These are phyloP conservation scores for Sugiyamaella boreocaroliniensis DNA, from an alignment of 805 yeast genomes.

Conservation along the genomic window DNA sequence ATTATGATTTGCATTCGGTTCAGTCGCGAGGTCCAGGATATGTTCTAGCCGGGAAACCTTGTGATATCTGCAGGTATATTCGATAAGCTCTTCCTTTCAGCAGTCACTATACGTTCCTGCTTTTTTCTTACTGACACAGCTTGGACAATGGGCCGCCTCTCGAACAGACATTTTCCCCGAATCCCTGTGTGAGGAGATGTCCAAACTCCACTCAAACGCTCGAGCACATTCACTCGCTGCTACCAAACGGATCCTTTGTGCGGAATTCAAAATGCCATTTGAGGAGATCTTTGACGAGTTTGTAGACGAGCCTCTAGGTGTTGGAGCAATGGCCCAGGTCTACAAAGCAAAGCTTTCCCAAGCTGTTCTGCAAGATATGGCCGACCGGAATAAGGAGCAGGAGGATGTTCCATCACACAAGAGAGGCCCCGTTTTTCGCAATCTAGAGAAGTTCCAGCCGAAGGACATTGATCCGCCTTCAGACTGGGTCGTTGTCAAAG, in stretches of 20 bases:
- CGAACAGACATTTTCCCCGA: conserved; percentile 86
- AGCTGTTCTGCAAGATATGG: conserved; percentile 6
- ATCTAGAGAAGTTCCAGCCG: conserved; percentile 3
- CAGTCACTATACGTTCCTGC: conserved; percentile 21
- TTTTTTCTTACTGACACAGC: conserved; percentile 41
- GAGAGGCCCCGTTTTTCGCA: background rate
- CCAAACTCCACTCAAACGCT: conserved; percentile 76
- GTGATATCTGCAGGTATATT: background rate
- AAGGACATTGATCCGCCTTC: conserved; percentile 8
- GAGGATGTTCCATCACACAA: background rate
- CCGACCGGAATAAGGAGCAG: conserved; percentile 23
- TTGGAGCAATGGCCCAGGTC: conserved; percentile 99
- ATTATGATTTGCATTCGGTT: background rate
- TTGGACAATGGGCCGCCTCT: conserved; percentile 99
- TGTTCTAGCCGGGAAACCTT: background rate
- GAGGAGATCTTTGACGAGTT: conserved; percentile 80
- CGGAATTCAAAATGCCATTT: conserved; percentile 53
- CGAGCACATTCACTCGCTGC: conserved; percentile 58
- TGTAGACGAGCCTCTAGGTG: conserved; percentile 71
- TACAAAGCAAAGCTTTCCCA: conserved; percentile 56
- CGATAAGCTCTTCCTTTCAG: background rate
- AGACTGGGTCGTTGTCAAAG: conserved; percentile 73
- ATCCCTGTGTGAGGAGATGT: conserved; percentile 69
- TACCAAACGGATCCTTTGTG: conserved; percentile 53
- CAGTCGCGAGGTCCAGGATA: background rate